Base-by-base conservation (phyloP, 495 filamentous ascomycete genomes). In the Penicillium simplicissimum region DNA sequence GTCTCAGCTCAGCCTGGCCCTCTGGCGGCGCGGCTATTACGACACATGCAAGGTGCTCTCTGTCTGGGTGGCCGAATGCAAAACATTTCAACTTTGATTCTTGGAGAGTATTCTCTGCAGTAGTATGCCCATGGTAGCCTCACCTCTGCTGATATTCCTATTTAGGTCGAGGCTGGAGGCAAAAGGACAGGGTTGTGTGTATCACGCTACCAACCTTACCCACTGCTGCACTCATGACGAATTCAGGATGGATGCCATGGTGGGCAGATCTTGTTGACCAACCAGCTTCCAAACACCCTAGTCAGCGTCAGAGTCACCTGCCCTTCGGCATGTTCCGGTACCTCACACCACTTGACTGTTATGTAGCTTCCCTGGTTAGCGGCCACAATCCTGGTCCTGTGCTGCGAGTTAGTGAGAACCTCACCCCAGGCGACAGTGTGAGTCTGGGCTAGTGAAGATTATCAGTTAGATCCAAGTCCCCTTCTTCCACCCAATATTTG, bases 281-380 rank as follows among this genome's bases (percentile, higher is more conserved):
- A 43, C 38, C 14, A 42, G 17, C n/a, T 17, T 42, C 21, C 5
- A 13, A 25, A 13, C 10, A 49, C 45, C 21, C 14, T 31, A n/a
- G 23, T 14, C 45, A 21, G 6, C 21, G n/a, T 13, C 51, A 31
- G 9, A 36, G 51, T 53, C 51, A 53, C 51, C 40, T 55, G 37
- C 28, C 21, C 47, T n/a, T 69, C 71, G 71, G 71, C 62, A 69
- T 58, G 63, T 71, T 69, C 66, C 66, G 70, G 54, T 59, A 52
- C 57, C 57, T 60, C 57, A 57, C 60, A 51, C 56, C 56, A 57
- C 55, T 40, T 28, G 43, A 33, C 59, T 59, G 54, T 9, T 58
- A 52, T 57, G 54, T 38, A 47, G 51, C 23, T 51, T 38, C 13
- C 56, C 54, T 19, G 47, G 34, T 49, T 53, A 47, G 49, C 23